phyloP scores from a whole-genome alignment of 1,284 basidiomycete species.

The Athelia sp. region DNA sequence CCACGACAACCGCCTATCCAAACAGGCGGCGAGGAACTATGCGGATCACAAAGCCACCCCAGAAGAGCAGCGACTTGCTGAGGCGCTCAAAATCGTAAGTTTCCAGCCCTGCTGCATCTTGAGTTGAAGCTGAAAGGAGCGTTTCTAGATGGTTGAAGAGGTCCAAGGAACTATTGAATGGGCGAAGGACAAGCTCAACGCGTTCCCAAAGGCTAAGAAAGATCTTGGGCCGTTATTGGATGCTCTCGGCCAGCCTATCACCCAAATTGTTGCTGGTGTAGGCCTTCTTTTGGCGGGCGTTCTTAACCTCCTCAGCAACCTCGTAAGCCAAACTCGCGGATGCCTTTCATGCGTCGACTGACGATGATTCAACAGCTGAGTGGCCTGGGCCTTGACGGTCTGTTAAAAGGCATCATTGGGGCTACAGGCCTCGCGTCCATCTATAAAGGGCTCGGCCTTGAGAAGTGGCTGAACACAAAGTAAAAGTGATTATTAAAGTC shows the following conservation, averaged over 20 bases:
- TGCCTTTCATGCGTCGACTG: not conserved
- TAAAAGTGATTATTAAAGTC: not conserved
- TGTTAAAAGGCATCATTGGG: slow-evolving; percentile 20
- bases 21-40: slow-evolving; percentile 28
- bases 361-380: slow-evolving; percentile 11
- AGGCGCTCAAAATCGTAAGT: slow-evolving; percentile 29
- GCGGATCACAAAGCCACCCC: slow-evolving; percentile 31
- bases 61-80: slow-evolving; percentile 34
- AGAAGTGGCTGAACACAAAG: not conserved
- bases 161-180: slow-evolving; percentile 34
- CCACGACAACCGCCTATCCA: slow-evolving; percentile 27
- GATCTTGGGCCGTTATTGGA: slow-evolving; percentile 33
- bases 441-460: not conserved
- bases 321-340: slow-evolving; percentile 4
- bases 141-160: slow-evolving; percentile 25
- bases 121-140: too few species aligned
- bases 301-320: slow-evolving; percentile 25
- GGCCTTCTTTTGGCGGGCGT: slow-evolving; percentile 27
- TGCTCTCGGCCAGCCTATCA: slow-evolving; percentile 28
- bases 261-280: slow-evolving; percentile 33
- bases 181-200: slow-evolving; percentile 30
- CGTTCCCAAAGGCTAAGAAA: slow-evolving; percentile 32
- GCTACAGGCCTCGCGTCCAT: not conserved
- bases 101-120: not conserved
- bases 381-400: slow-evolving; percentile 26